phyloP scores from a whole-genome alignment of 2,329 filamentous ascomycete genomes.

The Fusarium algeriense region DNA sequence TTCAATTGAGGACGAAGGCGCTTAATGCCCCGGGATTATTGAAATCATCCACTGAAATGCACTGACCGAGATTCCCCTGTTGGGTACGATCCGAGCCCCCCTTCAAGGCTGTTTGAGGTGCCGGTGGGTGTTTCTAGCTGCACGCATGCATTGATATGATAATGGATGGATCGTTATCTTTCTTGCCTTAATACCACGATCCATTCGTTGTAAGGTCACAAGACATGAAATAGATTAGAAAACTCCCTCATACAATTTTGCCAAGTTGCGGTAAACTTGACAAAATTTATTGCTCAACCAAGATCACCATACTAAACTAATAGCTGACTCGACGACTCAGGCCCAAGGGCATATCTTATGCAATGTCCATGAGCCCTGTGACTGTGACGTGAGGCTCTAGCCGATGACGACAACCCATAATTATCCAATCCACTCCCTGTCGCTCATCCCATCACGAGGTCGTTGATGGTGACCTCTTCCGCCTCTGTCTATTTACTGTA shows the following conservation, averaged over 20 bases:
- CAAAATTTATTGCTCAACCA: not conserved
- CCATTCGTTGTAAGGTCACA: conserved; percentile 10
- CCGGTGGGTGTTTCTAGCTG: conserved; percentile 1
- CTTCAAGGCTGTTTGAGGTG: conserved; percentile 21
- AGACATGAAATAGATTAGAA: conserved; percentile 11
- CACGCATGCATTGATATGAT: conserved; percentile 16
- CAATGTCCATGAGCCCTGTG: conserved; percentile 16
- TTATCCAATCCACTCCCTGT: conserved; percentile 37
- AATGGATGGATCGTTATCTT: conserved; percentile 24
- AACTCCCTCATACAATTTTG: not conserved
- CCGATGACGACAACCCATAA: conserved; percentile 46
- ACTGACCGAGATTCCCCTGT: conserved; percentile 25
- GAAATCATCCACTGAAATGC: conserved; percentile 18
- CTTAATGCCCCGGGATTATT: conserved; percentile 22
- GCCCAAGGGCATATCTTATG: not conserved
- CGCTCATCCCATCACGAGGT: conserved; percentile 47
- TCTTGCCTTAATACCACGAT: conserved; percentile 7
- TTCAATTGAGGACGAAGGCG: not conserved
- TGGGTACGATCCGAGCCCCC: conserved; percentile 27
- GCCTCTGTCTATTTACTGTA: not conserved
- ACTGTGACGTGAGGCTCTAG: conserved; percentile 46
- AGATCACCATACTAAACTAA: not conserved
- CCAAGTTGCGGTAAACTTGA: conserved; percentile 13
- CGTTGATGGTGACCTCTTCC: conserved; percentile 33
- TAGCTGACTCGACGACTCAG: not conserved